Conservation (phyloP, 2,329 filamentous ascomycete species). For the Thelonectria olida region DNA sequence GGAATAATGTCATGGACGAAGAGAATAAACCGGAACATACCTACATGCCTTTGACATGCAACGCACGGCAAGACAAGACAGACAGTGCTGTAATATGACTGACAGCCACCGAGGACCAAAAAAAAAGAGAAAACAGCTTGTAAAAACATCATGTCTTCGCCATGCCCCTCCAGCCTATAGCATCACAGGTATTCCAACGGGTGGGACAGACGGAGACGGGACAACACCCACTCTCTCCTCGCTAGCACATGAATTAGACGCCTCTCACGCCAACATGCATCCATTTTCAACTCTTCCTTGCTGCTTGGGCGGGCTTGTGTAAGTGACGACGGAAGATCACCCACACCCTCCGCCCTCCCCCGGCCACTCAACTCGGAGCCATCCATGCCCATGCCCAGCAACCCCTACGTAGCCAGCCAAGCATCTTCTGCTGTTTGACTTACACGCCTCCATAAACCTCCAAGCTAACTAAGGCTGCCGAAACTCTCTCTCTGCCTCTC, state of each 20-base stretch:
- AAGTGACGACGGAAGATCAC: conserved; percentile 25
- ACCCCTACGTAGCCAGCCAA: conserved; percentile 1
- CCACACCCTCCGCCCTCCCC: not conserved
- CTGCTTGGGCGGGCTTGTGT: too few species aligned
- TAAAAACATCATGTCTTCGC: conserved; percentile 39
- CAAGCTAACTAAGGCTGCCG: not conserved
- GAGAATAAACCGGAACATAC: not conserved
- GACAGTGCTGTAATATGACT: too few species aligned
- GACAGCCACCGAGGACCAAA: too few species aligned
- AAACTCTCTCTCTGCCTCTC: not conserved
- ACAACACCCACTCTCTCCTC: conserved; percentile 7
- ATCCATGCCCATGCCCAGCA: not conserved
- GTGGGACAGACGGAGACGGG: conserved; percentile 2
- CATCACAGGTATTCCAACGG: conserved; percentile 7
- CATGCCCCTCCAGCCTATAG: conserved; percentile 24
- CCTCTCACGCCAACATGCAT: conserved; percentile 5
- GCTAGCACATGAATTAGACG: too few species aligned
- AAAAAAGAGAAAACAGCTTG: conserved; percentile 23
- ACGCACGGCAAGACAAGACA: too few species aligned
- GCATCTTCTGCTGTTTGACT: too few species aligned
- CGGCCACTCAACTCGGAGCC: not conserved
- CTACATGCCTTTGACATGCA: too few species aligned
- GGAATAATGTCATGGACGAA: not conserved
- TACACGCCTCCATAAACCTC: not conserved
- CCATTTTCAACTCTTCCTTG: not conserved